Evolutionary conservation across 495 filamentous ascomycete genomes (phyloP), one percentile per base, ranked within the genome.

Genomic region (Penicillium subrubescens): DNA sequence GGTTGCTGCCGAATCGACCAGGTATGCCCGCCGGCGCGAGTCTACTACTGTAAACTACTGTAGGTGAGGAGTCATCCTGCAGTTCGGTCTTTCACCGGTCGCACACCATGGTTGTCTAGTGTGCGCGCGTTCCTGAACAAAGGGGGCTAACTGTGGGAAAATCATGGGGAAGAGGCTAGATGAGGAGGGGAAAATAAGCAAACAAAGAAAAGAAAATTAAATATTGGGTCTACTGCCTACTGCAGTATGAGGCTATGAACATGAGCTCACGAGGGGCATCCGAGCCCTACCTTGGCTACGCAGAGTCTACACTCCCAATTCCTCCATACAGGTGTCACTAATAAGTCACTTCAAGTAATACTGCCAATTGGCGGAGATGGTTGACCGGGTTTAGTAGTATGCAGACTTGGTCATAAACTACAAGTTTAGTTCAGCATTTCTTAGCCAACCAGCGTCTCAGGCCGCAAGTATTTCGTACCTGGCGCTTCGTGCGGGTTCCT

Each of bases 401-500:
- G 44, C 3, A 10, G 19, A 10, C 6, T 19, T 6, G 10, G 44
- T 19, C 44, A 48, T 23, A n/a, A 52, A 31, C 23, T 29, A 17
- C 27, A 52, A n/a, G 11, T n/a, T 31, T 52, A 52, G 25, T 52
- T 6, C 48, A n/a, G 2, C 5, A 10, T 27, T 27, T 50, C 4
- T 15, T 31, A 37, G 33, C 53, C 31, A 56, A 34, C 53, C 53
- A 56, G 33, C 53, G 14, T 31, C 27, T n/a, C 33, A 56, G 31
- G 7, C 7, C 17, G 19, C 44, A 48, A 44, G 44, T 17, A 57
- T 41, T 44, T n/a, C 46, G 57, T 64, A 27, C 52, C 50, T 64
- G 61, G 55, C 61, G 61, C 54, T 63, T 63, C 46, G 44, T 63
- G 61, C 61, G 61, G 55, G 29, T 58, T 46, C 34, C 44, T 33